Conservation (phyloP, 306 rosid genomes). For the Acacia crassicarpa region DNA sequence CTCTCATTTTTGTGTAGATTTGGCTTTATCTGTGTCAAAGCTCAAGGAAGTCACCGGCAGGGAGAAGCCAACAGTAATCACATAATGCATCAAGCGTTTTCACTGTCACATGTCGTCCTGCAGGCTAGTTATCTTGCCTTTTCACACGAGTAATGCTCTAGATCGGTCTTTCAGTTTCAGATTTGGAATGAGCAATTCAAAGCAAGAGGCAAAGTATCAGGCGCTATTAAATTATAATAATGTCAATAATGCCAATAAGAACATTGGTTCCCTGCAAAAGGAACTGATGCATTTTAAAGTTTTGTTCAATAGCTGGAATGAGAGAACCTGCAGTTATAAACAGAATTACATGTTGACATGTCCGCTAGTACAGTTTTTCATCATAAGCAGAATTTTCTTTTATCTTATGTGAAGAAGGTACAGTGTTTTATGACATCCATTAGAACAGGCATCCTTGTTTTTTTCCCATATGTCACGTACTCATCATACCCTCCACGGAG, state of each 20-base stretch:
- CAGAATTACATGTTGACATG: background rate
- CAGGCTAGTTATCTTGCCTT: background rate
- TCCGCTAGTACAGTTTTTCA: background rate
- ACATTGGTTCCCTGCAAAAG: constrained; percentile 21
- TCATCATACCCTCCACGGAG: too few species aligned
- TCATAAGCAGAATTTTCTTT: background rate
- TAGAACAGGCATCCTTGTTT: background rate
- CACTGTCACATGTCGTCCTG: constrained; percentile 2
- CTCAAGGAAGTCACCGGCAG: constrained; percentile 94
- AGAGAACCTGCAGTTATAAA: constrained; percentile 13
- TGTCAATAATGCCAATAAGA: background rate
- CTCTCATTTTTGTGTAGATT: constrained; percentile 52
- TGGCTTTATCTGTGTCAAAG: constrained; percentile 81
- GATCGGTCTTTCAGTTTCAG: constrained; percentile 21
- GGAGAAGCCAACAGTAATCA: constrained; percentile 93
- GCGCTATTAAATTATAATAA: background rate
- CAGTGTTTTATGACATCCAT: background rate
- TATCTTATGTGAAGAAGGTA: background rate
- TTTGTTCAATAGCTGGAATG: constrained; percentile 23
- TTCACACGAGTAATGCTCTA: constrained; percentile 31
- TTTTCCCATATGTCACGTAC: too few species aligned
- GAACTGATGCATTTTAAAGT: constrained; percentile 21
- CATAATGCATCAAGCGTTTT: constrained; percentile 40
- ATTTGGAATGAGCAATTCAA: constrained; percentile 25
- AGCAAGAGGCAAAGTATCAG: constrained; percentile 14